phyloP scores from a whole-genome alignment of 2,329 filamentous ascomycete species.

The Albophoma yamanashiensis region DNA sequence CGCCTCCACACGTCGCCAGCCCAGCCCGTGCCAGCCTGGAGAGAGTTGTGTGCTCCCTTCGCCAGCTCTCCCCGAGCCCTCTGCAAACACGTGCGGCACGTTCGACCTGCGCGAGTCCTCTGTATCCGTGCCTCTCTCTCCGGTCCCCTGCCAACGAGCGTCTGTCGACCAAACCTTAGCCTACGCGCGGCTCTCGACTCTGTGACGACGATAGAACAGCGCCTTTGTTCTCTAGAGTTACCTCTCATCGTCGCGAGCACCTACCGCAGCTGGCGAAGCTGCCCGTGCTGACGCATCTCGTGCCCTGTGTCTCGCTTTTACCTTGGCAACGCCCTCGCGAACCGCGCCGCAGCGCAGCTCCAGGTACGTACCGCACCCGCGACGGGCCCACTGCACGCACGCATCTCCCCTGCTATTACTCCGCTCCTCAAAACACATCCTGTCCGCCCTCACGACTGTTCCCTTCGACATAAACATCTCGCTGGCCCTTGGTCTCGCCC shows the following conservation, averaged over 20 bases:
- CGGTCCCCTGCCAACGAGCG: not conserved
- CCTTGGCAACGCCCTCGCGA: slow-evolving; percentile 8
- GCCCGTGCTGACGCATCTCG: not conserved
- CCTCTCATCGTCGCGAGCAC: too few species aligned
- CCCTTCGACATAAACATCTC: slow-evolving; percentile 23
- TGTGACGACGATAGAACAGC: not conserved
- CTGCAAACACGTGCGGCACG: not conserved
- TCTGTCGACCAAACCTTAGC: not conserved
- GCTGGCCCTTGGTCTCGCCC: slow-evolving; percentile 13
- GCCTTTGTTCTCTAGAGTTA: not conserved
- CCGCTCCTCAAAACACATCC: slow-evolving; percentile 26
- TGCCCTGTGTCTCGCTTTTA: not conserved
- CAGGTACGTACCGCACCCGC: slow-evolving; percentile 10
- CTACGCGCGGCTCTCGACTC: not conserved
- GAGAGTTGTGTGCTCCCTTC: not conserved
- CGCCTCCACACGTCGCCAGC: not conserved
- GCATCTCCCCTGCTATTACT: slow-evolving; percentile 19
- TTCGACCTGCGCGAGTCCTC: not conserved
- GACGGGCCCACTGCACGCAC: slow-evolving; percentile 10
- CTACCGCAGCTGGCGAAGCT: not conserved
- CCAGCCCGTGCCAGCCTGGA: not conserved
- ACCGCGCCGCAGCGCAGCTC: slow-evolving; percentile 2
- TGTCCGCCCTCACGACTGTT: slow-evolving; percentile 20
- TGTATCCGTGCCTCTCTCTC: not conserved
- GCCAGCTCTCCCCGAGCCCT: not conserved